Evolutionary conservation across 495 filamentous ascomycete species (phyloP), one percentile per base, ranked within the genome.

Genomic region (Aspergillus saccharolyticus): DNA sequence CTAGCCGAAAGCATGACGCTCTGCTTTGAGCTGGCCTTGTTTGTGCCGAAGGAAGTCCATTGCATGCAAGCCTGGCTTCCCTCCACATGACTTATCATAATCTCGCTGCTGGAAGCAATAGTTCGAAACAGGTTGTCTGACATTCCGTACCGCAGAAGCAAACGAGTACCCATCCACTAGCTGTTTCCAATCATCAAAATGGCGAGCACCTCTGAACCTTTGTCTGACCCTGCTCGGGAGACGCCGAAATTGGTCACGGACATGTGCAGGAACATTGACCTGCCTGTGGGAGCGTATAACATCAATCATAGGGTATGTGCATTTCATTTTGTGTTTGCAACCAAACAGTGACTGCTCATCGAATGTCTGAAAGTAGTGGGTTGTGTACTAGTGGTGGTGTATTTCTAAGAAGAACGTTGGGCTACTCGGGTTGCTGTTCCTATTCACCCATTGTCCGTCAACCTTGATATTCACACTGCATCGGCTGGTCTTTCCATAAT

Each of bases 301-400:
- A 45, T 71, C 7, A 61, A 67, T 33, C 57, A 67, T 21, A 16
- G 63, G 56, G 69, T 70, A 60, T 63, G 67, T 66, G 43, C n/a
- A 20, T 21, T 42, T 55, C 57, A 20, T 22, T 30, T 59, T 50
- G 45, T 14, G 7, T 53, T 48, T 3, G 42, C 20, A 43, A 28
- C 42, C 42, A 12, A 21, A 30, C 8, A 4, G 48, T 9, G 30
- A 16, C 39, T 10, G 22, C 17, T 25, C 21, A 42, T 44, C 42
- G n/a, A 45, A n/a, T 9, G 47, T 50, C 21, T 24, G 16, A 3
- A 9, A 17, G 47, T 14, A n/a, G 24, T n/a, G 30, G n/a, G 47
- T 12, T 3, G 22, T 30, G 47, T 30, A 30, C 57, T 22, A 42
- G 18, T 45, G 33, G 10, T 10, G 33, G 4, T 39, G 25, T 28